Base-by-base conservation (phyloP, 2,329 filamentous ascomycete genomes). In the Sporothrix inflata region DNA sequence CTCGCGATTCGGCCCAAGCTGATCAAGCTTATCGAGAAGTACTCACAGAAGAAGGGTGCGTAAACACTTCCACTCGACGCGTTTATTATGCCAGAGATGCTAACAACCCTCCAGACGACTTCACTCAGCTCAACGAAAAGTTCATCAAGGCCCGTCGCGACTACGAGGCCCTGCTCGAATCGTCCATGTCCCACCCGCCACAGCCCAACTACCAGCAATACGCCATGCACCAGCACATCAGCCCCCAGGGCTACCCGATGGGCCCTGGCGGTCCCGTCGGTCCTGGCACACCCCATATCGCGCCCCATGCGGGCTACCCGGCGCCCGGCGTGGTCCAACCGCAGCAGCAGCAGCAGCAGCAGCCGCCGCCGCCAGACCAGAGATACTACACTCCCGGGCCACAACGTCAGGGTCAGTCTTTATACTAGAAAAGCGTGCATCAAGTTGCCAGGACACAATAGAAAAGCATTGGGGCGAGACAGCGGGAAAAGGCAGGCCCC, bases 111-210 rank as follows among this genome's bases (percentile, higher is more conserved):
- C 2, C 6, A 97, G 96, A 99, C 82, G 96, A 99, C 81, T 98
- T 99, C 79, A 98, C 96, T 1, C 95, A 98, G 80, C 85, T 99
- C 74, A 99, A 99, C 79, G 96, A 99, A 82, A 98, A 98, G 83
- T 99, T 99, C 82, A 98, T 99, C 86, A 99, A 99, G 83, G 96
- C 96, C 61, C 91, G 96, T 75, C 89, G 95, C 77, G 96, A 99
- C 82, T 99, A 99, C 80, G 96, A 99, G 82, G 91, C 93, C 40
- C 87, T 99, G n/a, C 85, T 99, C 24, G 96, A 99, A 81, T 92
- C 93, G 21, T 98, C 95, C 71, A 98, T 99, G 95, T 90, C 94
- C 0, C 95, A 98, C 76, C 92, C 94, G n/a, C 90, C 92, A 69
- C 92, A 93, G 78, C 89, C 91, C 63, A 89, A 87, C 76, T 96